Base-by-base conservation (phyloP, 2,329 filamentous ascomycete species). In the Colletotrichum sansevieriae region DNA sequence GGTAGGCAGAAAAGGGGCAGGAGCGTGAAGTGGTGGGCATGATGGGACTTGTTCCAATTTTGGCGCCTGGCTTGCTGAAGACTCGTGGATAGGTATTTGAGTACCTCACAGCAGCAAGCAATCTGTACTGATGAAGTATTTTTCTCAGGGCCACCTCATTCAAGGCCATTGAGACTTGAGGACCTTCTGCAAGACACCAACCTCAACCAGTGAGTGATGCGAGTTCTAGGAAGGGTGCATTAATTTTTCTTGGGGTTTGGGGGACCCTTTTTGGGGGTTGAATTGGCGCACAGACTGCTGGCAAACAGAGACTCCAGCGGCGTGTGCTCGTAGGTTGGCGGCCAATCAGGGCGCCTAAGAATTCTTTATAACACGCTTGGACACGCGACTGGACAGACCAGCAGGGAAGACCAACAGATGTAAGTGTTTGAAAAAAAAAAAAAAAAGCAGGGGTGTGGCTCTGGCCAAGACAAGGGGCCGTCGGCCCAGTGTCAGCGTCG, bases 271-370 rank as follows among this genome's bases (percentile, higher is more conserved):
- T 62, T 25, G 47, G 47, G 49, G 59, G 49, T 47, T 52, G 55
- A 41, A 56, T 55, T 39, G n/a, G 55, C 22, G 66, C 66, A 69
- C 66, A 61, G 62, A 69, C 66, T 44, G 41, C 18, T 61, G 56
- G 49, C 56, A 44, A 44, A 11, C 22, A 43, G 41, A 68, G 55
- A 61, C 62, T 60, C 25, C 33, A 68, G 62, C 49, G 65, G 63
- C 49, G 56, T 65, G 25, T 61, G 62, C 35, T 44, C 22, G 33
- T 55, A 33, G 20, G 13, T 6, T 33, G 47, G 12, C 15, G 39
- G 22, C 65, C 55, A 68, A 61, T 61, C 5, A 54, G 22, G 29
- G 22, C 22, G 13, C 37, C 59, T 25, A 12, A 39, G 13, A n/a
- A 55, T 55, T 64, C 35, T 46, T 43, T 54, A 44, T 39, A 15